Conservation (phyloP, 192 early-diverging fungal species). For the Coemansia sp. region DNA sequence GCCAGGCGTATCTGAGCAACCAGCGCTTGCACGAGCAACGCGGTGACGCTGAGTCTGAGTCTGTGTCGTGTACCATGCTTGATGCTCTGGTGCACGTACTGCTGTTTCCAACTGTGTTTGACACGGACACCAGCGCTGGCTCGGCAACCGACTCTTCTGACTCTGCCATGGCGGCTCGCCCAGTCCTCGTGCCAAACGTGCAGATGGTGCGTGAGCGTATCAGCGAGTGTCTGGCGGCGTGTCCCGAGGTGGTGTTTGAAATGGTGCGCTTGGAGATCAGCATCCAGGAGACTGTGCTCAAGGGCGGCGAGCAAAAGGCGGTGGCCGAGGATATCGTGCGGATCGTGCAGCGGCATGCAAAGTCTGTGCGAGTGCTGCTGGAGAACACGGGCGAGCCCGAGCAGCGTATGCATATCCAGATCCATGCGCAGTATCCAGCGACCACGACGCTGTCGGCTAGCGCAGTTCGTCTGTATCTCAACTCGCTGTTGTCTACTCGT, state of each 20-base stretch:
- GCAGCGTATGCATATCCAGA: conserved; percentile 18
- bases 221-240: conserved; percentile 37
- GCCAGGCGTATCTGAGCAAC: conserved; percentile 36
- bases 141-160: background rate
- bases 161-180: conserved; percentile 12
- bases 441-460: conserved; percentile 54
- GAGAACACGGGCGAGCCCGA: background rate
- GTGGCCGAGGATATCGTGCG: conserved; percentile 48
- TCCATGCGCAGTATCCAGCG: conserved; percentile 37
- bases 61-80: conserved; percentile 32
- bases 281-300: conserved; percentile 51
- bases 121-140: conserved; percentile 47
- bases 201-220: conserved; percentile 36
- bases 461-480: conserved; percentile 54
- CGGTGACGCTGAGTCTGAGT: background rate
- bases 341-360: conserved; percentile 35
- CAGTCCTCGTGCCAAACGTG: conserved; percentile 19
- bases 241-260: conserved; percentile 42
- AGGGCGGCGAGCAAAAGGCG: conserved; percentile 51
- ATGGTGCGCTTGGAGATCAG: conserved; percentile 54
- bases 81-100: conserved; percentile 60
- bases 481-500: conserved; percentile 53
- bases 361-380: conserved; percentile 17
- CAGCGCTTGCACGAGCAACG: conserved; percentile 18
- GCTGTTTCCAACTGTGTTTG: conserved; percentile 74